phyloP scores from a whole-genome alignment of 1,139 yeast genomes.

The Lizanozyma gosingica region DNA sequence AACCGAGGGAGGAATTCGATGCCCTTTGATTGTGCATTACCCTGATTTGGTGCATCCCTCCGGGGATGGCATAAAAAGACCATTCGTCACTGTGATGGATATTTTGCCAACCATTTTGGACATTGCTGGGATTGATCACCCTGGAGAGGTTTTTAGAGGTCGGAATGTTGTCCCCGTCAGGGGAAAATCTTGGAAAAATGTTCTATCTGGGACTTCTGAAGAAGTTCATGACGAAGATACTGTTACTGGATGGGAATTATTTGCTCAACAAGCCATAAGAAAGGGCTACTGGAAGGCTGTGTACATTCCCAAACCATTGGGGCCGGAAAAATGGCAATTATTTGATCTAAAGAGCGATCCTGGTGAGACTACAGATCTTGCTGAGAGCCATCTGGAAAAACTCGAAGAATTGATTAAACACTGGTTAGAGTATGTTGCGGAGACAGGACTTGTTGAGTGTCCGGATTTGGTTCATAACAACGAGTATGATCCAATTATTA shows the following conservation, averaged over 20 bases:
- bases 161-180: slow-evolving; percentile 28
- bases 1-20: slow-evolving; percentile 50
- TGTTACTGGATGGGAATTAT: slow-evolving; percentile 51
- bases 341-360: slow-evolving; percentile 35
- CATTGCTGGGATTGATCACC: slow-evolving; percentile 36
- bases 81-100: slow-evolving; percentile 51
- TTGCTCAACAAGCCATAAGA: slow-evolving; percentile 47
- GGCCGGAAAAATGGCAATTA: slow-evolving; percentile 43
- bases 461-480: no score
- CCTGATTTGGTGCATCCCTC: slow-evolving; percentile 20
- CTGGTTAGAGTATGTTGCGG: slow-evolving; percentile 48
- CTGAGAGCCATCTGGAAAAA: slow-evolving; percentile 20
- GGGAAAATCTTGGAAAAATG: slow-evolving; percentile 34
- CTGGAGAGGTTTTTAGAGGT: slow-evolving; percentile 29
- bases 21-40: slow-evolving; percentile 39
- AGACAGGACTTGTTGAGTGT: slow-evolving; percentile 46
- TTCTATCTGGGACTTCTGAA: slow-evolving; percentile 16
- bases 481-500: no score
- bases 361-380: slow-evolving; percentile 39
- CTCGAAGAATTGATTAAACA: slow-evolving; percentile 32
- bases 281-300: slow-evolving; percentile 43
- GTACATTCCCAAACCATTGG: slow-evolving; percentile 40
- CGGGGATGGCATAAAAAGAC: slow-evolving; percentile 22
- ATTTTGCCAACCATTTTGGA: slow-evolving; percentile 45
- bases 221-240: slow-evolving; percentile 34